These are phyloP conservation scores for Sophora flavescens DNA, from an alignment of 306 rosid genomes.

Conservation along the genomic window DNA sequence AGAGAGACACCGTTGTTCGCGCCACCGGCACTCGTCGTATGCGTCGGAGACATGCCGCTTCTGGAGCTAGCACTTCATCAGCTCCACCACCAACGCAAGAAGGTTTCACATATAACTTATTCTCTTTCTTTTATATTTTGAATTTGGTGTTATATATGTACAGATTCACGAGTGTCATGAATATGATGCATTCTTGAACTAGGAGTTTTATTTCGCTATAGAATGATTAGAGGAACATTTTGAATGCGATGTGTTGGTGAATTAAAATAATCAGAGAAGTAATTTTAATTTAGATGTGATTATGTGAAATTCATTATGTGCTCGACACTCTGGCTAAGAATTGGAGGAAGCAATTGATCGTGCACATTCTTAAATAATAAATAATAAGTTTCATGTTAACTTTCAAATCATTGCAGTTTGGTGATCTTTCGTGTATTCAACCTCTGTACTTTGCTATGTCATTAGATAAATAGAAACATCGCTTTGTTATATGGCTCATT, in stretches of 20 bases:
- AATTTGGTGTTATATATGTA: background rate
- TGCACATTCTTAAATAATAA: background rate
- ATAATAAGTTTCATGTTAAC: background rate
- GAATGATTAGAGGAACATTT: background rate
- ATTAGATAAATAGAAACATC: background rate
- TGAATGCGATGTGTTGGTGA: slow-evolving; percentile 23
- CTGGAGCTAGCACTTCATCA: slow-evolving; percentile 87
- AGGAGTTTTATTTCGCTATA: background rate
- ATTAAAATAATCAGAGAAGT: slow-evolving; percentile 11
- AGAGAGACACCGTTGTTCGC: slow-evolving; percentile 77
- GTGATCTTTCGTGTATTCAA: background rate
- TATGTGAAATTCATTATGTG: background rate
- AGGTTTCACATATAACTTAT: slow-evolving; percentile 53
- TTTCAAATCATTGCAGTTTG: background rate
- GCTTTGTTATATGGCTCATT: slow-evolving; percentile 14
- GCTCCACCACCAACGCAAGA: slow-evolving; percentile 61
- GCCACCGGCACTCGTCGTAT: slow-evolving; percentile 80
- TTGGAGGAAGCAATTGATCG: slow-evolving; percentile 2
- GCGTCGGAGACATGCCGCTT: slow-evolving; percentile 86
- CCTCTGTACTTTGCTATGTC: background rate
- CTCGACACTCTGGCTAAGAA: background rate
- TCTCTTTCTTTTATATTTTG: background rate
- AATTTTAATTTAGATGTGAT: background rate
- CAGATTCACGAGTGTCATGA: background rate
- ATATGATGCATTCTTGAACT: background rate